Conservation (phyloP, 441 rosid species). For the Gossypium schwendimanii region DNA sequence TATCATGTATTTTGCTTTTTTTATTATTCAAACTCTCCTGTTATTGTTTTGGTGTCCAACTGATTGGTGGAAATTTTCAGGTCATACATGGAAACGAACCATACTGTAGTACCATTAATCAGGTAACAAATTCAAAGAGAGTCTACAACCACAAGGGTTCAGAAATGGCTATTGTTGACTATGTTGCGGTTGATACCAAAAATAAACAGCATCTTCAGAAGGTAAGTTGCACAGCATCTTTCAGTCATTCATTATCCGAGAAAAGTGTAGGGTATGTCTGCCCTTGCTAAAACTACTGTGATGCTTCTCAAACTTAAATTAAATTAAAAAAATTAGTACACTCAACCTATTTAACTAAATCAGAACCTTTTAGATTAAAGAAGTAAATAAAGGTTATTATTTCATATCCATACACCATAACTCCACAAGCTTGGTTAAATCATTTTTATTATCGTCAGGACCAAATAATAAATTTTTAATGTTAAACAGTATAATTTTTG, state of each 20-base stretch:
- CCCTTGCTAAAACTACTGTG: not conserved
- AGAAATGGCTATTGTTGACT: constrained; percentile 70
- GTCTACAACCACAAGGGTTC: constrained; percentile 53
- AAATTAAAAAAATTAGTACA: not conserved
- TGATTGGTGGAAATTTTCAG: constrained; percentile 36
- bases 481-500: not conserved
- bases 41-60: not conserved
- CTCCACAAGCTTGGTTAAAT: not conserved
- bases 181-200: constrained; percentile 76
- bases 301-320: not conserved
- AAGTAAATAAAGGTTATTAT: not conserved
- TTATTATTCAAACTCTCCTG: not conserved
- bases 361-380: not conserved
- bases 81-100: constrained; percentile 60
- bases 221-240: constrained; percentile 31
- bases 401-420: not conserved
- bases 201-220: constrained; percentile 59
- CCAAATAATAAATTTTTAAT: not conserved
- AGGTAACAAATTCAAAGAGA: constrained; percentile 34
- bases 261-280: not conserved
- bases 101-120: constrained; percentile 61
- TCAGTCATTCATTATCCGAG: not conserved
- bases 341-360: not conserved
- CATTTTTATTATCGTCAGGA: not conserved
- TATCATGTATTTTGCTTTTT: not conserved